Evolutionary conservation across 345 rosid species (phyloP), one percentile per base, ranked within the genome.

Genomic region (Eucalyptus tenuipes): DNA sequence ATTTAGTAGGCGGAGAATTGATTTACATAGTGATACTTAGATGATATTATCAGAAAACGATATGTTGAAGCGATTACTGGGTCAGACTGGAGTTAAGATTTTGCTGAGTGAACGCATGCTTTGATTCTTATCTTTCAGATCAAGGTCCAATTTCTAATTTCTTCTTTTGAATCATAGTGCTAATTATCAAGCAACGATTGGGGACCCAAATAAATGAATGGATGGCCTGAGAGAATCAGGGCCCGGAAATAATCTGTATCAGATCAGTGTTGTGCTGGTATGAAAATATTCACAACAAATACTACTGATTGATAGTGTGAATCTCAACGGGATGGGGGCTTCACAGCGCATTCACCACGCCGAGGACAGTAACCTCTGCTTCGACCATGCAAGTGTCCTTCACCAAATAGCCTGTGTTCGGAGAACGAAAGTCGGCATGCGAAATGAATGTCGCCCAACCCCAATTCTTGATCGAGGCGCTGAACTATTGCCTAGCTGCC

Each of bases 301-400:
- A 68, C 13, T 68, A 68, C 24, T 0, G 80, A 68, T 3, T 68
- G 42, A 17, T 2, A 68, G 2, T 7, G 42, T 68, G 7, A 68
- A 68, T 68, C 42, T 17, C 42, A 10, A 68, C 42, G 0, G 42
- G 33, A 33, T 31, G 42, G 80, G 24, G 22, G 44, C 80, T 31
- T 68, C 80, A 68, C 42, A 88, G 40, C 18, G 88, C 61, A 87
- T 20, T 49, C 22, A 64, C 88, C 42, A 86, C n/a, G 52, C 92
- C 94, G 9, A 64, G 92, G 55, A 93, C 87, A 2, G 85, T 91
- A n/a, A 94, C 91, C 84, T 91, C 93, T 49, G 93, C 94, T 88
- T 91, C 92, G 84, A 93, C 92, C 20, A 55, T 7, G 89, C 94
- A 90, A 8, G 44, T 80, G 84, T 90, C 93, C 52, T 84, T 82